phyloP scores from a whole-genome alignment of 2,329 filamentous ascomycete genomes.

The Fusarium musae region DNA sequence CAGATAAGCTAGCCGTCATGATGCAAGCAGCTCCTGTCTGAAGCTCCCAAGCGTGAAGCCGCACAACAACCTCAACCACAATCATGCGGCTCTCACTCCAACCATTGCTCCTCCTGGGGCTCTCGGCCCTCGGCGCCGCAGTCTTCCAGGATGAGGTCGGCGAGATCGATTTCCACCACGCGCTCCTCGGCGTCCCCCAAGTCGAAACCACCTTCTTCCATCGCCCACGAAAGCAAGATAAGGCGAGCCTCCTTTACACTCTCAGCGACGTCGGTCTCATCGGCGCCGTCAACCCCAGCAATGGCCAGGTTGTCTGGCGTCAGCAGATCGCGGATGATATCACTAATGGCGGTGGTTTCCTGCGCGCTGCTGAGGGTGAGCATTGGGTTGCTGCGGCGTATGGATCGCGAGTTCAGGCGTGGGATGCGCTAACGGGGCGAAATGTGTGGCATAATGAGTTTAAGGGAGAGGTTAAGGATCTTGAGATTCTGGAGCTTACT shows the following conservation, averaged over 20 bases:
- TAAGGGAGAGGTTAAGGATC: slow-evolving; percentile 68
- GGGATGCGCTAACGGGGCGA: slow-evolving; percentile 85
- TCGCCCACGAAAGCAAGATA: slow-evolving; percentile 81
- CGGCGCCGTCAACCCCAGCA: slow-evolving; percentile 89
- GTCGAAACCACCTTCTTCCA: slow-evolving; percentile 94
- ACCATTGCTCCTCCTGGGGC: slow-evolving; percentile 52
- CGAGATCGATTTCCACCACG: slow-evolving; percentile 91
- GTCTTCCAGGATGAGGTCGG: slow-evolving; percentile 93
- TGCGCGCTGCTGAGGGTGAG: slow-evolving; percentile 82
- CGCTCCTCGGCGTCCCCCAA: slow-evolving; percentile 85
- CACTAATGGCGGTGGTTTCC: slow-evolving; percentile 59
- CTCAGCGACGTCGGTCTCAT: slow-evolving; percentile 85
- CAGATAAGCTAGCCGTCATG: slow-evolving; percentile 42
- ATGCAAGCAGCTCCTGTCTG: slow-evolving; percentile 35
- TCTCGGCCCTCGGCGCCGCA: slow-evolving; percentile 62
- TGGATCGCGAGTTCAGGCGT: slow-evolving; percentile 77
- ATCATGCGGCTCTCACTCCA: slow-evolving; percentile 53
- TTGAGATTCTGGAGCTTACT: slow-evolving; percentile 81
- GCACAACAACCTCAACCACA: slow-evolving; percentile 31
- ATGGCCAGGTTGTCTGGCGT: slow-evolving; percentile 86
- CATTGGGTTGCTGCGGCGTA: slow-evolving; percentile 80
- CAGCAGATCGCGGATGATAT: slow-evolving; percentile 72
- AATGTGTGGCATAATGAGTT: slow-evolving; percentile 78
- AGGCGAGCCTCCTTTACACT: slow-evolving; percentile 90
- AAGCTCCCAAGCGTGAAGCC: slow-evolving; percentile 42